Evolutionary conservation across 768 basidiomycete species (phyloP).

Genomic region (Boletus sp.): DNA sequence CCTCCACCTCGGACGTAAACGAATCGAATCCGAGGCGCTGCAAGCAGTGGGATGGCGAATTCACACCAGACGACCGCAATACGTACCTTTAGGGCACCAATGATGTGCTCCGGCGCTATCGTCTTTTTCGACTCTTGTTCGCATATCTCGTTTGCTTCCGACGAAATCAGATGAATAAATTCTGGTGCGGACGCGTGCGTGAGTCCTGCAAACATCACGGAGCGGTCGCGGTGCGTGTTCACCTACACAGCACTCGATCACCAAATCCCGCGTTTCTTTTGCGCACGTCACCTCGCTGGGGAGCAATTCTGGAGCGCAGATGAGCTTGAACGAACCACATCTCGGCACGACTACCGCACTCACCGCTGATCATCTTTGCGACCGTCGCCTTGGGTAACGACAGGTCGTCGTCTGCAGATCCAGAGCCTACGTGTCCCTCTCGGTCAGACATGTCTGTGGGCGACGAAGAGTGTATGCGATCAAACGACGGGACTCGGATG

Average conservation of each 20-base stretch:
- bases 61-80: background rate
- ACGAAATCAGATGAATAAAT: constrained; percentile 96
- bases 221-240: constrained; percentile 40
- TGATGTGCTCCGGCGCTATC: constrained; percentile 96
- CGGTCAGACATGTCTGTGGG: constrained; percentile 76
- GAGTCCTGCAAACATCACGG: constrained; percentile 13
- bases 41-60: constrained; percentile 9
- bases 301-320: constrained; percentile 65
- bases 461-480: too few species aligned
- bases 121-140: constrained; percentile 99
- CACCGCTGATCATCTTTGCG: constrained; percentile 93
- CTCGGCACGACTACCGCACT: constrained; percentile 8
- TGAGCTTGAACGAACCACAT: constrained; percentile 7
- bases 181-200: constrained; percentile 48
- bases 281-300: constrained; percentile 85
- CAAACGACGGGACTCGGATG: too few species aligned
- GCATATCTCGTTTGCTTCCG: constrained; percentile 97
- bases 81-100: constrained; percentile 82
- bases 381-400: constrained; percentile 97
- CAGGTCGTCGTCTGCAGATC: constrained; percentile 84
- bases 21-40: constrained; percentile 92
- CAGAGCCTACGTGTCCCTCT: constrained; percentile 69
- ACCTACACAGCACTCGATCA: constrained; percentile 99
- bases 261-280: constrained; percentile 95
- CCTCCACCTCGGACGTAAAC: constrained; percentile 87